A percentile compares a stretch with the other conserved stretches of the same genome.
Conservation (phyloP, 1,284 basidiomycete species). For the Rhodotorula mucilaginosa region DNA sequence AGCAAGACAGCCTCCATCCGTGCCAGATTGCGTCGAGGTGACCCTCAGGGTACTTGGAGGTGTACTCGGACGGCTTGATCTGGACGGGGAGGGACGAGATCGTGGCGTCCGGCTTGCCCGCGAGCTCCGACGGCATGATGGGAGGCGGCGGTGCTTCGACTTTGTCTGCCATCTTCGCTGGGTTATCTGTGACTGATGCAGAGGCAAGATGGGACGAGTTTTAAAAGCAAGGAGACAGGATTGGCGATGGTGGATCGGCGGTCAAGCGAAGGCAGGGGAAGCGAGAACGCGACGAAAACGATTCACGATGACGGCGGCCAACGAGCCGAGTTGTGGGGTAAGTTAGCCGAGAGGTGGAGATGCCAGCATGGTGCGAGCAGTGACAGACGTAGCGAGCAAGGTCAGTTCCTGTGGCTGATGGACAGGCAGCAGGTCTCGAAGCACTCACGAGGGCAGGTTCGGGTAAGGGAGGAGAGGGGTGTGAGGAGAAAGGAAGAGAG, state of each 20-base stretch:
- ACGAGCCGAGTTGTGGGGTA: no score
- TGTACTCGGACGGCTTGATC: slow-evolving; percentile 45
- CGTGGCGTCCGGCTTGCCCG: slow-evolving; percentile 2
- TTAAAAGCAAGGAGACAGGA: no score
- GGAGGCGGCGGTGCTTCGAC: slow-evolving; percentile 27
- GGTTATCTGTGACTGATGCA: not conserved
- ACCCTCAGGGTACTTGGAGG: slow-evolving; percentile 33
- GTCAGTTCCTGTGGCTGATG: no score
- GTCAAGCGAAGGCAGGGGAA: not conserved
- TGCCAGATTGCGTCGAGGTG: slow-evolving; percentile 51
- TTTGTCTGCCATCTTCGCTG: slow-evolving; percentile 8
- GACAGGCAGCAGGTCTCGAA: no score
- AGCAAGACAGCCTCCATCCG: slow-evolving; percentile 51
- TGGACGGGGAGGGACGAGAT: slow-evolving; percentile 50
- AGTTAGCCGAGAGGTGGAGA: no score
- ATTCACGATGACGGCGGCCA: no score
- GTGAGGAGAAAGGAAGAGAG: not conserved
- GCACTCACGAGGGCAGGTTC: no score
- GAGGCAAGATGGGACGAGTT: no score
- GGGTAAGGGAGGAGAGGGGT: not conserved
- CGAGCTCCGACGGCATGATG: slow-evolving; percentile 22
- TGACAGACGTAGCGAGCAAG: no score
- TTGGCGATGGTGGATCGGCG: no score
- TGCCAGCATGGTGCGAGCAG: no score
- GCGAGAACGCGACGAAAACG: not conserved